Evolutionary conservation across 768 basidiomycete species (phyloP), one percentile per base, ranked within the genome.

Genomic region (Rhodosporidiobolus odoratus): DNA sequence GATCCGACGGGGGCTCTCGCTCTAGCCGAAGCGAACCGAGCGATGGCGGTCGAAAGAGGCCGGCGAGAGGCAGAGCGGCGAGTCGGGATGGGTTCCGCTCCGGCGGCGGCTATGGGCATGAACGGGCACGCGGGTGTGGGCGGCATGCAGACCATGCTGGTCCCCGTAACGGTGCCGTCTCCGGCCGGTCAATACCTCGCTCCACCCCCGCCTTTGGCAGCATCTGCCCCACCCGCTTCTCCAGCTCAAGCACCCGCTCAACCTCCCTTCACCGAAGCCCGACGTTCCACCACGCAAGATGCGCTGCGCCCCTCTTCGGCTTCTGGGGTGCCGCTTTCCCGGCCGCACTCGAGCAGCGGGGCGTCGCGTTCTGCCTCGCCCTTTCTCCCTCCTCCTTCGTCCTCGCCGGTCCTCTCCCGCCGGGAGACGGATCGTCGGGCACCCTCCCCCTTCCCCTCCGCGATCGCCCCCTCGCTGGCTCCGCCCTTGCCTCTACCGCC

Each of bases 1-100:
- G 77, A 77, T 37, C 77, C 77, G 25, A 75, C 72, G 2, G 77
- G 77, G 21, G 70, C 68, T 1, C 61, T 76, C 27, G 72, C 75
- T 21, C 52, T 77, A 32, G 75, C 77, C 16, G 75, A 75, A 32
- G 77, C 75, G 32, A 73, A 75, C 25, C 67, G 72, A 12, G 74
- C 71, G 53, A 59, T 65, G 60, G 66, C 71, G n/a, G 32, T 66
- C n/a, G 69, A 77, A 50, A 56, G 21, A 41, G 48, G 45, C 56
- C 27, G 34, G 37, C 30, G 37, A 27, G 34, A 60, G 47, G 38
- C 30, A 27, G 59, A 41, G 52, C 34, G 7, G 37, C 34, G 21
- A 47, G 37, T 27, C 41, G 40, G n/a, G n/a, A n/a, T n/a, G n/a
- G 2, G 21, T 57, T 27, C 47, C 54, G 54, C 60, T 43, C 1